These are phyloP conservation scores for Cucurbita pepo DNA, from an alignment of 306 rosid genomes.

Conservation along the genomic window DNA sequence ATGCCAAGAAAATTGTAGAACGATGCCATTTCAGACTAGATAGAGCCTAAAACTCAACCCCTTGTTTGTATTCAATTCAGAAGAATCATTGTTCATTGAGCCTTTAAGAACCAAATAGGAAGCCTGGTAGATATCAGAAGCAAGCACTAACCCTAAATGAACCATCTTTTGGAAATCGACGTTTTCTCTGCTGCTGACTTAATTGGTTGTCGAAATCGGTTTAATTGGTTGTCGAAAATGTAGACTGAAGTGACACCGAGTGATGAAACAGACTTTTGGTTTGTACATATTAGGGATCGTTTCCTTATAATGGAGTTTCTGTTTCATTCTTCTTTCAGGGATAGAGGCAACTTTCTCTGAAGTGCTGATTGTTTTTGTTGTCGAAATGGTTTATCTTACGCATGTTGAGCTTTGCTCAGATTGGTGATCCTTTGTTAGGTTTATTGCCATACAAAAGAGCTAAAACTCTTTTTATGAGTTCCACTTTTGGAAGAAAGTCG, in stretches of 20 bases:
- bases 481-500: too few relatives aligned
- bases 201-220: not conserved
- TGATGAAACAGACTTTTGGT: not conserved
- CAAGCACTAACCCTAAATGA: conserved; percentile 10
- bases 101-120: not conserved
- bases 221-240: not conserved
- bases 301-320: too few relatives aligned
- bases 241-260: not conserved
- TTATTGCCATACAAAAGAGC: too few relatives aligned
- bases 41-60: not conserved
- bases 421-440: too few relatives aligned
- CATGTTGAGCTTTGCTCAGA: too few relatives aligned
- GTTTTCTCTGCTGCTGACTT: conserved; percentile 9
- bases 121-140: not conserved
- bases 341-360: too few relatives aligned
- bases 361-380: too few relatives aligned
- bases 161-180: conserved; percentile 19
- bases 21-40: not conserved
- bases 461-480: too few relatives aligned
- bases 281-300: too few relatives aligned
- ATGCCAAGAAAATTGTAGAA: not conserved
- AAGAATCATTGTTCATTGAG: not conserved
- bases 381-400: too few relatives aligned
- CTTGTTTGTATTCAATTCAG: not conserved
- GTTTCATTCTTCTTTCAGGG: too few relatives aligned